Evolutionary conservation across 2,329 filamentous ascomycete species (phyloP).

Genomic region (Verticillium dahliae): DNA sequence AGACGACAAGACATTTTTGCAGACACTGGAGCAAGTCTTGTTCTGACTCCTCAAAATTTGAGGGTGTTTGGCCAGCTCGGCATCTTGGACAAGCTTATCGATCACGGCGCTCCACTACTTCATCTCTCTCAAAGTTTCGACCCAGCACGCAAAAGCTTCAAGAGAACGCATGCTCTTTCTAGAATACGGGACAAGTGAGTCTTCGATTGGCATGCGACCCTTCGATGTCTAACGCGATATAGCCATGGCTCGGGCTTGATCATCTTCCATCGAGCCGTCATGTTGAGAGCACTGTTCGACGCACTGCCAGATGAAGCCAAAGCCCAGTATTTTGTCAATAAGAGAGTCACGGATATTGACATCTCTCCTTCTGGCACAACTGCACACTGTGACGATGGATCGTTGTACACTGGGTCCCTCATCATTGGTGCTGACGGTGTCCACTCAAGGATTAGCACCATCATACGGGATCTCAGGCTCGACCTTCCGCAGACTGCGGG

Average conservation of each 20-base stretch:
- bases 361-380: slow-evolving; percentile 14
- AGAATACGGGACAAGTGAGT: background rate
- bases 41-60: slow-evolving; percentile 16
- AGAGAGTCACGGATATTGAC: slow-evolving; percentile 13
- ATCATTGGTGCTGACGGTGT: slow-evolving; percentile 4
- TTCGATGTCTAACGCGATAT: background rate
- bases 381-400: slow-evolving; percentile 24
- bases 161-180: slow-evolving; percentile 3
- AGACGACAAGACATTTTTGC: slow-evolving; percentile 13
- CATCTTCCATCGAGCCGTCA: slow-evolving; percentile 13
- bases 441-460: slow-evolving; percentile 5
- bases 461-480: slow-evolving; percentile 23
- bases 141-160: slow-evolving; percentile 11
- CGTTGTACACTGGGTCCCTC: slow-evolving; percentile 18
- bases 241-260: slow-evolving; percentile 17
- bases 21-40: slow-evolving; percentile 15
- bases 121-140: slow-evolving; percentile 6
- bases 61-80: slow-evolving; percentile 21
- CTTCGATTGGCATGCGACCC: background rate
- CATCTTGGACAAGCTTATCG: slow-evolving; percentile 13
- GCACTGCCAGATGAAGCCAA: slow-evolving; percentile 10
- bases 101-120: slow-evolving; percentile 5
- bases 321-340: slow-evolving; percentile 10
- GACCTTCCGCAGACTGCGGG: slow-evolving; percentile 1
- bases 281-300: slow-evolving; percentile 14